phyloP scores from a whole-genome alignment of 169 alveolate species.

The Gregarina niphandrodes region DNA sequence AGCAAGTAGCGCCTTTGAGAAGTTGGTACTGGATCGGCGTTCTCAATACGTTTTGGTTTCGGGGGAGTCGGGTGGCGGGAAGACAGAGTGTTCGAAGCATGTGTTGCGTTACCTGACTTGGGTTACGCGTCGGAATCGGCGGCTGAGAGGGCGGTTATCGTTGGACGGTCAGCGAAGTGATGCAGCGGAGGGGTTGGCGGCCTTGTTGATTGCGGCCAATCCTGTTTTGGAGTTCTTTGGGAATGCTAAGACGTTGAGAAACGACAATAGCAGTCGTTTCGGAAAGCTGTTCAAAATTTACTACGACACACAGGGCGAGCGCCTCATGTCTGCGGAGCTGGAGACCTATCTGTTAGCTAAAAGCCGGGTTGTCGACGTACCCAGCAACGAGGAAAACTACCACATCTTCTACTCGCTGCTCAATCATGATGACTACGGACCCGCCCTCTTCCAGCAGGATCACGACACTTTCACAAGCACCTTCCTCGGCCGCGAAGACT shows the following conservation, averaged over 20 bases:
- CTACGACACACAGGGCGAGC: conserved; percentile 56
- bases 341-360: conserved; percentile 80
- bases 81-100: conserved; percentile 87
- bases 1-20: conserved; percentile 15
- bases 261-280: conserved; percentile 86
- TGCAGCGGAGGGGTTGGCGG: background rate
- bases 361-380: conserved; percentile 53
- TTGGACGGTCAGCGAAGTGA: background rate
- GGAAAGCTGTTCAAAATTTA: conserved; percentile 82
- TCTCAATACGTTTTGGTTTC: conserved; percentile 80
- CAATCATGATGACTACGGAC: no score
- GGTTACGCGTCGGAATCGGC: background rate
- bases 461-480: no score
- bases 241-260: conserved; percentile 86
- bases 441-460: no score
- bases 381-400: conserved; percentile 74
- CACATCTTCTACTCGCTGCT: conserved; percentile 71
- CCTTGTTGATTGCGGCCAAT: conserved; percentile 58
- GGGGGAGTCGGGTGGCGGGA: conserved; percentile 99
- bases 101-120: background rate
- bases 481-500: no score
- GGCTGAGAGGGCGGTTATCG: background rate
- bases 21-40: conserved; percentile 4
- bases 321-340: conserved; percentile 63
- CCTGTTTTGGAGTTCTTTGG: conserved; percentile 95